Percentiles rank a stretch among this genome's conserved stretches.
Conservation (phyloP, 345 rosid species). For the Ricinus communis region DNA sequence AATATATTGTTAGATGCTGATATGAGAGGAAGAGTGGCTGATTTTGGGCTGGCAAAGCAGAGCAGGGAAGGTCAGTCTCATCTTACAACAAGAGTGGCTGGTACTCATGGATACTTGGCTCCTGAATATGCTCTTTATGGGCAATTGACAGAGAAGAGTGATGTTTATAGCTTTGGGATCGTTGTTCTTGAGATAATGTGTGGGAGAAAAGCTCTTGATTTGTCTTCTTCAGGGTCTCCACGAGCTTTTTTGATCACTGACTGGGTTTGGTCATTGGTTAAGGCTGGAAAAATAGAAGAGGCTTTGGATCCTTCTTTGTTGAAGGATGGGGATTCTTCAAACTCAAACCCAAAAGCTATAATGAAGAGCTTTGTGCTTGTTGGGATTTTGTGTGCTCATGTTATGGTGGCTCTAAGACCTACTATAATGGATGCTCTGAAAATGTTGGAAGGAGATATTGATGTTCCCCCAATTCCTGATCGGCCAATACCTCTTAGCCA, state of each 20-base stretch:
- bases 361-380: constrained; percentile 88
- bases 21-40: constrained; percentile 94
- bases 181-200: constrained; percentile 87
- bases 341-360: constrained; percentile 58
- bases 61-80: constrained; percentile 90
- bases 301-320: constrained; percentile 57
- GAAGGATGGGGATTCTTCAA: constrained; percentile 40
- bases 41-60: constrained; percentile 85
- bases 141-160: constrained; percentile 84
- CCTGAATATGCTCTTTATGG: constrained; percentile 95
- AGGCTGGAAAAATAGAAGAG: constrained; percentile 60
- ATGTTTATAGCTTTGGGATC: constrained; percentile 92
- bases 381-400: constrained; percentile 87
- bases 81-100: constrained; percentile 93
- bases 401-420: constrained; percentile 90
- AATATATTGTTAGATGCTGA: constrained; percentile 78
- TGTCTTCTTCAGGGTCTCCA: constrained; percentile 58
- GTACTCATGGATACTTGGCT: constrained; percentile 92
- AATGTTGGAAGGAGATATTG: constrained; percentile 91
- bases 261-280: constrained; percentile 91
- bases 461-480: constrained; percentile 76
- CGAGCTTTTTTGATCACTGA: constrained; percentile 71
- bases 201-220: constrained; percentile 80
- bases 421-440: constrained; percentile 74
- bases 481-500: constrained; percentile 71